Evolutionary conservation across 768 basidiomycete species (phyloP), one percentile per base, ranked within the genome.

Genomic region (Leccinum aurantiacum): DNA sequence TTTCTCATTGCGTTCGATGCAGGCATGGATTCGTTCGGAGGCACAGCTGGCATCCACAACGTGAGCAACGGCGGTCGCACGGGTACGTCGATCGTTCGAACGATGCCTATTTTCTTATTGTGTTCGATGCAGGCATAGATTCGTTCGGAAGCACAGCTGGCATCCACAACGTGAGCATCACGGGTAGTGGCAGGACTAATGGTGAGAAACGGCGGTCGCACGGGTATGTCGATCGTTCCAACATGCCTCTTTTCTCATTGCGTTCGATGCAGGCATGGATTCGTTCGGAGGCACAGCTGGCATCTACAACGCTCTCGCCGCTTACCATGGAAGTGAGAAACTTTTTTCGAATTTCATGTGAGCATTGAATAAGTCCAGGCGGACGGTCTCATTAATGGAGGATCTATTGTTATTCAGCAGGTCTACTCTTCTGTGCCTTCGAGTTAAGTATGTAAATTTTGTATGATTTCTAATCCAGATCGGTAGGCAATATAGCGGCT

Each of bases 111-210:
- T 29, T 14, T 44, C 46, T 60, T 14, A 56, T 22, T 38, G 11
- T 29, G 17, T 11, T 53, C 17, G 27, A 50, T 24, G 2, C 60
- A 84, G 88, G 85, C 24, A 84, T 90, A 62, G 79, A 82, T 62
- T 75, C 80, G 4, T 90, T 90, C 65, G 84, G 79, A 29, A 78
- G 79, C 51, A 76, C 72, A 8, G 84, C 86, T 1, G 38, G 65
- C 2, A 73, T 89, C 52, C 78, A 75, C 69, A 81, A 89, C 57
- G 81, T 89, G 31, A 76, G 78, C 5, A 83, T 90, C 33, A 75
- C 71, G 22, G 22, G 22, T 22, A 22, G 22, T 22, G 22, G 22
- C 22, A 22, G 22, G 22, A 22, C 22, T 53, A 82, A 81, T n/a
- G 86, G 85, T 6, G 76, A 76, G 25, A 4, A 25, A 25, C 25